These are phyloP conservation scores for Aurifilum marmelostoma DNA, from an alignment of 2,329 filamentous ascomycete species.

Conservation along the genomic window DNA sequence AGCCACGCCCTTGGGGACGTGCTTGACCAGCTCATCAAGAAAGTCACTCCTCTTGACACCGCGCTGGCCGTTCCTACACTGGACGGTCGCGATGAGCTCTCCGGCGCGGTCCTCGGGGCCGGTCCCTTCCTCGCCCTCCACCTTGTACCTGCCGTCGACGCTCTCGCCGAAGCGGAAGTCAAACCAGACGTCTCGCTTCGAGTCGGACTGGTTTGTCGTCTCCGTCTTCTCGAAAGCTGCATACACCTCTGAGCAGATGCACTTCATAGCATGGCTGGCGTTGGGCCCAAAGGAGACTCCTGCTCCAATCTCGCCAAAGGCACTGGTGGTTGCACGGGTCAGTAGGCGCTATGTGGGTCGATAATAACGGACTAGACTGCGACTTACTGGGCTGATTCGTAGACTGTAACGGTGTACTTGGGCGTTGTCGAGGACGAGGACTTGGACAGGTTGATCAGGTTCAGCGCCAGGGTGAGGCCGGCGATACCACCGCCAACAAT, in stretches of 20 bases:
- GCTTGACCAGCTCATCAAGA: slow-evolving; percentile 32
- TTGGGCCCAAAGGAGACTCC: slow-evolving; percentile 61
- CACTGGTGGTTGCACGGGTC: slow-evolving; percentile 15
- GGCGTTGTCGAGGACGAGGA: slow-evolving; percentile 20
- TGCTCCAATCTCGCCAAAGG: slow-evolving; percentile 61
- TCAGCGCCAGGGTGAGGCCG: slow-evolving; percentile 53
- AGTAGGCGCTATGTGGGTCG: neutral
- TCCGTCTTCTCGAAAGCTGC: slow-evolving; percentile 36
- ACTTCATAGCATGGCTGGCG: slow-evolving; percentile 35
- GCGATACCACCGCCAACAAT: slow-evolving; percentile 64
- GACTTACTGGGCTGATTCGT: slow-evolving; percentile 52
- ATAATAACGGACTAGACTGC: neutral
- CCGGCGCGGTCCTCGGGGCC: slow-evolving; percentile 20
- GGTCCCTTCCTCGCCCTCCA: slow-evolving; percentile 22
- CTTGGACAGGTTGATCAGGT: slow-evolving; percentile 38
- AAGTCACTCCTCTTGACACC: slow-evolving; percentile 35
- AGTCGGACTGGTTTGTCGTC: slow-evolving; percentile 34
- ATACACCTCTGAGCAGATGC: slow-evolving; percentile 33
- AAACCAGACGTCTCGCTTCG: slow-evolving; percentile 36
- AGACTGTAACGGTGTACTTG: slow-evolving; percentile 44
- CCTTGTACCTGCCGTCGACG: slow-evolving; percentile 26
- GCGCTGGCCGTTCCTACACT: slow-evolving; percentile 30
- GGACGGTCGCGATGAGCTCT: slow-evolving; percentile 27
- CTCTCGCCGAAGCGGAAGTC: slow-evolving; percentile 34
- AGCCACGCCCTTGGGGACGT: slow-evolving; percentile 27